Percentiles rank a stretch among this genome's conserved stretches.
Conservation (phyloP, 2,329 filamentous ascomycete species). For the Aspergillus fumigatiaffinis region DNA sequence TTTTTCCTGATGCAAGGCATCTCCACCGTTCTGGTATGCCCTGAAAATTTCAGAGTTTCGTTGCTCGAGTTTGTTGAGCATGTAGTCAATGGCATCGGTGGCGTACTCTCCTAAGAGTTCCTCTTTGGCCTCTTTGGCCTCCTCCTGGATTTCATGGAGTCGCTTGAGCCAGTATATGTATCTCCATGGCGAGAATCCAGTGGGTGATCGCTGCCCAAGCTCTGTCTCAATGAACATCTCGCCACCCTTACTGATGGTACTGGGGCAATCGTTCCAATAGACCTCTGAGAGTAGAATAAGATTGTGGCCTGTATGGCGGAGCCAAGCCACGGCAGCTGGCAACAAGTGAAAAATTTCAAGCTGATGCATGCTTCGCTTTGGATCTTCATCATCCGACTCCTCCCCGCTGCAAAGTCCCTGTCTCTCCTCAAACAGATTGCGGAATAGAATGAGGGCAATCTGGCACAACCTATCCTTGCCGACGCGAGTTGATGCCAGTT, state of each 20-base stretch:
- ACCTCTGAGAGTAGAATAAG: constrained; percentile 19
- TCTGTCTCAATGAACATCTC: constrained; percentile 18
- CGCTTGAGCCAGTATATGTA: constrained; percentile 26
- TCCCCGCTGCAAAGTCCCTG: constrained; percentile 11
- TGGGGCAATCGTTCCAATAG: constrained; percentile 19
- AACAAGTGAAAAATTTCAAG: constrained; percentile 12
- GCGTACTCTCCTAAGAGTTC: constrained; percentile 17
- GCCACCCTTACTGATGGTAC: constrained; percentile 13
- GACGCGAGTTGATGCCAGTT: constrained; percentile 20
- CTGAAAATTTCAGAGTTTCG: constrained; percentile 16
- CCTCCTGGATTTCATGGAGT: constrained; percentile 19
- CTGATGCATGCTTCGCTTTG: constrained; percentile 4
- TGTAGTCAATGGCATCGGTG: constrained; percentile 15
- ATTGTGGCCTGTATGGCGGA: constrained; percentile 12
- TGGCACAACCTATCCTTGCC: constrained; percentile 18
- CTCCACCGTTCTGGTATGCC: constrained; percentile 5
- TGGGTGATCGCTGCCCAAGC: constrained; percentile 18
- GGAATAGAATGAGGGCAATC: constrained; percentile 18
- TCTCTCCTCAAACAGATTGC: constrained; percentile 11
- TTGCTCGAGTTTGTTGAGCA: constrained; percentile 11
- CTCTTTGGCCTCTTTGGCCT: constrained; percentile 16
- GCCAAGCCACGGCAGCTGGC: constrained; percentile 17
- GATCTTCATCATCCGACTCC: constrained; percentile 16
- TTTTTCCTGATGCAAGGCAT: constrained; percentile 10
- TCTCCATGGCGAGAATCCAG: constrained; percentile 23